A percentile compares a stretch with the other conserved stretches of the same genome.
These are phyloP conservation scores for Mycotypha africana DNA, from an alignment of 371 early-diverging fungal species.

Conservation along the genomic window DNA sequence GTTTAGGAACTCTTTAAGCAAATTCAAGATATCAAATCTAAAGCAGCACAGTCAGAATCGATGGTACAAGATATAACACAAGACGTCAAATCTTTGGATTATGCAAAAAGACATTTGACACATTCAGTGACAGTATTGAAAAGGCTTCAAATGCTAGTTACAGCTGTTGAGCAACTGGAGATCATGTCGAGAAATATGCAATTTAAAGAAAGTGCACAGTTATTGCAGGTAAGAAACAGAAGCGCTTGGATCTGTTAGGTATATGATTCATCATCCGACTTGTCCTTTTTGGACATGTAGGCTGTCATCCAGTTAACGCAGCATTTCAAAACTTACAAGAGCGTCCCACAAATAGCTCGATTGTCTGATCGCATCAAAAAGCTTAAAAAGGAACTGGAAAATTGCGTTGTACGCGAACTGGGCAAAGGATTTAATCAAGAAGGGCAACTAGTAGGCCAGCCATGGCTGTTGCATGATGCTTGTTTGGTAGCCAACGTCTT, in stretches of 20 bases:
- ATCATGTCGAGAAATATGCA: conserved; percentile 59
- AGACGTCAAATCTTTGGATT: conserved; percentile 92
- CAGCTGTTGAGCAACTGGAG: conserved; percentile 76
- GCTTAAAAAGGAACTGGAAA: conserved; percentile 64
- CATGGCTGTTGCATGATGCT: conserved; percentile 60
- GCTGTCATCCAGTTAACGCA: conserved; percentile 76
- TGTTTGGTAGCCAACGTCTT: conserved; percentile 75
- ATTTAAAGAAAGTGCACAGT: conserved; percentile 73
- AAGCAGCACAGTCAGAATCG: conserved; percentile 79
- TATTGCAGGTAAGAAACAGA: conserved; percentile 55
- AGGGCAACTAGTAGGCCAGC: conserved; percentile 47
- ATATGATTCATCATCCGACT: not conserved
- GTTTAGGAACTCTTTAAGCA: conserved; percentile 67
- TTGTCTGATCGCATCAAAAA: conserved; percentile 57
- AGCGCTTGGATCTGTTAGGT: not conserved
- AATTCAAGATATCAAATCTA: conserved; percentile 78
- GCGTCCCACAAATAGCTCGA: conserved; percentile 70
- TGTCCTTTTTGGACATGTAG: too few species aligned
- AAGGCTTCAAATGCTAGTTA: conserved; percentile 85
- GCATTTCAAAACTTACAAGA: conserved; percentile 71
- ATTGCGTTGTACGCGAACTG: conserved; percentile 74
- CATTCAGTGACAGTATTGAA: conserved; percentile 76
- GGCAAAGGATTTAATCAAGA: conserved; percentile 42
- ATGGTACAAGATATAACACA: conserved; percentile 92
- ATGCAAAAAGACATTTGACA: conserved; percentile 87